A percentile compares a stretch with the other conserved stretches of the same genome.
phyloP scores from a whole-genome alignment of 2,329 filamentous ascomycete genomes.

The Cercospora sojina region DNA sequence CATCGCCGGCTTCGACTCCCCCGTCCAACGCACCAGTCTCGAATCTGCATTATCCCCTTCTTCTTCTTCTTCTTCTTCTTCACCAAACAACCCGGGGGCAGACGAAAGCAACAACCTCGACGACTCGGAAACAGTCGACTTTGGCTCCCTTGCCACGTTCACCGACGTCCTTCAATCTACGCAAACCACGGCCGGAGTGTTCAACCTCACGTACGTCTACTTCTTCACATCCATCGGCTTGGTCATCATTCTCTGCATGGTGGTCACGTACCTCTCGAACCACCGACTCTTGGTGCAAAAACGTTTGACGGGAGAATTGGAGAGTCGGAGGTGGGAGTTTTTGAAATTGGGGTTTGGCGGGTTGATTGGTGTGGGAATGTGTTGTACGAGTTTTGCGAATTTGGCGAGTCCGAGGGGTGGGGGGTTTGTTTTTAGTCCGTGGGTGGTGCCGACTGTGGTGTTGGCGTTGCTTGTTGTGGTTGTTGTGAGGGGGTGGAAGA shows the following conservation, averaged over 20 bases:
- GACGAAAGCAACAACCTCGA: not conserved
- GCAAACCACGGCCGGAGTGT: slow-evolving; percentile 13
- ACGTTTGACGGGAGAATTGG: slow-evolving; percentile 11
- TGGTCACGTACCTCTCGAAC: slow-evolving; percentile 29
- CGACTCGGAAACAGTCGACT: slow-evolving; percentile 7
- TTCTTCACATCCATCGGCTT: slow-evolving; percentile 35
- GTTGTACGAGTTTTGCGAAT: slow-evolving; percentile 11
- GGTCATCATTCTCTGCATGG: slow-evolving; percentile 34
- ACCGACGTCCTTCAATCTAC: slow-evolving; percentile 7
- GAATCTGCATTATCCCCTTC: not conserved
- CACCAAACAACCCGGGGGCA: not conserved
- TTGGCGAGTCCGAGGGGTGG: not conserved
- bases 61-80: not conserved
- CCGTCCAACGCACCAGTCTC: slow-evolving; percentile 1
- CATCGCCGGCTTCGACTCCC: slow-evolving; percentile 18
- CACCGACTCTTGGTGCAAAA: not conserved
- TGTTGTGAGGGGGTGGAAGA: slow-evolving; percentile 3
- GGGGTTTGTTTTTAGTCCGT: slow-evolving; percentile 9
- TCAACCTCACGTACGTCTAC: slow-evolving; percentile 35
- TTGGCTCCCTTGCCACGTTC: not conserved
- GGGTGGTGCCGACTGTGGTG: slow-evolving; percentile 11
- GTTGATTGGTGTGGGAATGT: slow-evolving; percentile 9
- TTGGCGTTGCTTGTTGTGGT: slow-evolving; percentile 9
- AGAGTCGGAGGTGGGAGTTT: slow-evolving; percentile 27
- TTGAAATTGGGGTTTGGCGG: slow-evolving; percentile 27